These are phyloP conservation scores for Haberlea rhodopensis DNA, from an alignment of 257 asterid species.

Conservation along the genomic window DNA sequence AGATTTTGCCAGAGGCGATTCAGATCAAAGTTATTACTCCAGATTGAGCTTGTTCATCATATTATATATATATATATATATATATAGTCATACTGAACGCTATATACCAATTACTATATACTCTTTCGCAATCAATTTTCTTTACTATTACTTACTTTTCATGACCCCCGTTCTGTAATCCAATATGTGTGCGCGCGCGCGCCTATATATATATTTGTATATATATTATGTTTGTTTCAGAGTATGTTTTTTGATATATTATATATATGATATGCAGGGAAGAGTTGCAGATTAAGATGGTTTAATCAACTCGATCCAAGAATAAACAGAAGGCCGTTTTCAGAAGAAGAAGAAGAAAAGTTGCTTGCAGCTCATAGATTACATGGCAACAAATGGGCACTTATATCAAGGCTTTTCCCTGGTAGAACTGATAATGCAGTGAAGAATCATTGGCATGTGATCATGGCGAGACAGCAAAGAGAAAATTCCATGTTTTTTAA, in stretches of 20 bases:
- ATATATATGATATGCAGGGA: slow-evolving; percentile 26
- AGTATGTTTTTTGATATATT: too few species aligned
- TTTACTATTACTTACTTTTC: neutral
- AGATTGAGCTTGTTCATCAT: too few species aligned
- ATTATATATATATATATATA: too few species aligned
- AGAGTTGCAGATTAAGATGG: slow-evolving; percentile 39
- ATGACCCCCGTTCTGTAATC: too few species aligned
- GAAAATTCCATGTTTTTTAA: slow-evolving; percentile 36
- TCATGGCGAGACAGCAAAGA: slow-evolving; percentile 51
- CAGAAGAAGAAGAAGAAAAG: slow-evolving; percentile 48
- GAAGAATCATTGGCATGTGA: slow-evolving; percentile 54
- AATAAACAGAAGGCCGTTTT: slow-evolving; percentile 47
- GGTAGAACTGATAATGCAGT: slow-evolving; percentile 56
- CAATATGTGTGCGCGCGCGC: too few species aligned
- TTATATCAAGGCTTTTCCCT: slow-evolving; percentile 21
- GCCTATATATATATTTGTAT: too few species aligned
- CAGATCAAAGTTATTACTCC: too few species aligned
- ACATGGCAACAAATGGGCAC: slow-evolving; percentile 53
- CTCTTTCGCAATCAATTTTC: too few species aligned
- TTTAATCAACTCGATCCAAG: slow-evolving; percentile 40
- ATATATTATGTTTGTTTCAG: too few species aligned
- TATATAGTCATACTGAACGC: too few species aligned
- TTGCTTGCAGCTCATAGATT: slow-evolving; percentile 43
- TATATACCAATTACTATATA: too few species aligned
- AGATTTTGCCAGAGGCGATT: too few species aligned